Conservation (phyloP, 495 filamentous ascomycete genomes). For the Usnea hakonensis region DNA sequence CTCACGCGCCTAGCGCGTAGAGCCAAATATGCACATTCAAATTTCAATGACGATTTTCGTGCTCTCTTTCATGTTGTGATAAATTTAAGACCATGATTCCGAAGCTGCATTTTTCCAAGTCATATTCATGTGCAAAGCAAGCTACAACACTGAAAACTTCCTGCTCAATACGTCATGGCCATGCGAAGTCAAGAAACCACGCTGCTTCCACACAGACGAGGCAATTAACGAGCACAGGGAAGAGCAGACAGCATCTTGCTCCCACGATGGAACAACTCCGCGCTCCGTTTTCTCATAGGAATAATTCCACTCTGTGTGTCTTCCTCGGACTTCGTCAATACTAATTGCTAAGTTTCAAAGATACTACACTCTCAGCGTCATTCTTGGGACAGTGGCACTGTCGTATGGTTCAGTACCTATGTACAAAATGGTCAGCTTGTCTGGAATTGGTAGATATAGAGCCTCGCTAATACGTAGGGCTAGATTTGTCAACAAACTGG, state of each 20-base stretch:
- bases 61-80: background rate
- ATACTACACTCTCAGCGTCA: conserved; percentile 77
- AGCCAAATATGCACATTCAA: background rate
- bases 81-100: background rate
- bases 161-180: background rate
- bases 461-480: background rate
- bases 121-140: background rate
- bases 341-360: conserved; percentile 33
- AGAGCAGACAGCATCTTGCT: conserved; percentile 22
- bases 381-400: conserved; percentile 82
- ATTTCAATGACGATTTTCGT: background rate
- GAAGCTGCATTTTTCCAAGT: background rate
- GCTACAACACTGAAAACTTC: background rate
- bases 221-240: conserved; percentile 13
- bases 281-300: conserved; percentile 22
- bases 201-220: conserved; percentile 3
- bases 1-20: conserved; percentile 1
- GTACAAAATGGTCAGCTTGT: conserved; percentile 78
- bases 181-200: background rate
- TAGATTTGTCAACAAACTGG: conserved; percentile 96
- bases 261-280: conserved; percentile 23
- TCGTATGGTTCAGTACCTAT: conserved; percentile 94
- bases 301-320: conserved; percentile 25
- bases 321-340: background rate
- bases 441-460: background rate